phyloP scores from a whole-genome alignment of 1,284 basidiomycete species.

The Ceratobasidium sp. region DNA sequence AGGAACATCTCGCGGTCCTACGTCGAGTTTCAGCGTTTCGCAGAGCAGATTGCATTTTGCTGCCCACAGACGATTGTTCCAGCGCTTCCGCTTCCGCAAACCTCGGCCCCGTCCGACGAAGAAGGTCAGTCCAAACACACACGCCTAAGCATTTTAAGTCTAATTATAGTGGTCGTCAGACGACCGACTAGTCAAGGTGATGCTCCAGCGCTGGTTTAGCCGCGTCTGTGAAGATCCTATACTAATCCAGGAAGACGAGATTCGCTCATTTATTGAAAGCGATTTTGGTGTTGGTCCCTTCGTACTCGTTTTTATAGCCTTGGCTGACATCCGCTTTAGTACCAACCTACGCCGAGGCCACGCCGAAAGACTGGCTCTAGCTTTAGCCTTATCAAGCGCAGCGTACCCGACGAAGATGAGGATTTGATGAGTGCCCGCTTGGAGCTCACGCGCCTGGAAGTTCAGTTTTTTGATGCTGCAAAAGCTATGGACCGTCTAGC shows the following conservation, averaged over 20 bases:
- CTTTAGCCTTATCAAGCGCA: constrained; percentile 74
- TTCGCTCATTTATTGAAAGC: constrained; percentile 91
- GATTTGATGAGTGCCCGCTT: constrained; percentile 88
- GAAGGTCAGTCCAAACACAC: constrained; percentile 64
- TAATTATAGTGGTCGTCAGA: constrained; percentile 57
- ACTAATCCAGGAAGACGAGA: constrained; percentile 86
- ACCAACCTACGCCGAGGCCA: constrained; percentile 81
- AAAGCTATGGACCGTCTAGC: constrained; percentile 87
- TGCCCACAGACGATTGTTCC: constrained; percentile 93
- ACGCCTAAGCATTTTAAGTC: background rate
- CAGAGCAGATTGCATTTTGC: constrained; percentile 82
- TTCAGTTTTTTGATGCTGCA: constrained; percentile 88
- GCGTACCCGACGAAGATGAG: constrained; percentile 83
- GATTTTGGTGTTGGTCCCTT: constrained; percentile 80
- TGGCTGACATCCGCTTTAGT: constrained; percentile 52
- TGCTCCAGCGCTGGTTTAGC: constrained; percentile 92
- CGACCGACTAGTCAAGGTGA: constrained; percentile 90
- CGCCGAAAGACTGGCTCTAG: constrained; percentile 73
- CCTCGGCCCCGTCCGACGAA: constrained; percentile 93
- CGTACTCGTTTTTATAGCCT: background rate
- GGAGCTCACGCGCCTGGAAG: constrained; percentile 88
- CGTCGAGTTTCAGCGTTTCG: constrained; percentile 90
- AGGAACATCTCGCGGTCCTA: constrained; percentile 92
- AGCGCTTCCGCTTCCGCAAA: constrained; percentile 89
- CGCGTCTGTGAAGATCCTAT: constrained; percentile 90